Base-by-base conservation (phyloP, 306 rosid species). In the Chamaecrista fasciculata region DNA sequence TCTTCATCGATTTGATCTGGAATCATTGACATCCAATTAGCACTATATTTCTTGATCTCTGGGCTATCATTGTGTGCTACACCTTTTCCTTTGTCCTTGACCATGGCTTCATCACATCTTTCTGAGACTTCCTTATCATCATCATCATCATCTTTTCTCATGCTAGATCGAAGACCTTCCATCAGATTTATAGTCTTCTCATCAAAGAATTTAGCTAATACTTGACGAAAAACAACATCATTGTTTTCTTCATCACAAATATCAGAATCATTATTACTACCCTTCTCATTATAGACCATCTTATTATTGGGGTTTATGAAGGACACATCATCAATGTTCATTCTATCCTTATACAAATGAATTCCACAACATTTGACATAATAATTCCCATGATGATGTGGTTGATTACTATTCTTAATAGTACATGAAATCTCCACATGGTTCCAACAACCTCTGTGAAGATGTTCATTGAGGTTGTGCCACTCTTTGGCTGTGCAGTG, bases 361-460 rank as follows among this genome's bases (percentile, higher is more conserved):
- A 70, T 62, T 42, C 80, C 80, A 43, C 71, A 62, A 0, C 76
- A 43, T 70, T 70, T 62, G 5, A 69, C 57, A 62, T n/a, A n/a
- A n/a, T n/a, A n/a, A n/a, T 49, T 43, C 15, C 12, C 59, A 52
- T 23, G 31, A 18, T 51, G n/a, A n/a, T n/a, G n/a, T n/a, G n/a
- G 39, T n/a, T 59, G 34, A 12, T 36, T 36, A 20, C 16, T 46
- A 3, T 29, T 56, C 11, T 16, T 29, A 11, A 62, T 15, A 18
- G 42, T 20, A 43, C 76, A 76, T 23, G 60, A 62, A 62, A 76
- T 69, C 61, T 53, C 60, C 52, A 76, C 67, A 1, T 34, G 67
- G 56, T 76, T 76, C 80, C 80, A 76, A 23, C 80, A 76, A 23
- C 60, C 71, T 29, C 44, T 37, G 20, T 34, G 53, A 12, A 70